Evolutionary conservation across 371 early-diverging fungal species (phyloP).

Genomic region (Rhizopus arrhizus): DNA sequence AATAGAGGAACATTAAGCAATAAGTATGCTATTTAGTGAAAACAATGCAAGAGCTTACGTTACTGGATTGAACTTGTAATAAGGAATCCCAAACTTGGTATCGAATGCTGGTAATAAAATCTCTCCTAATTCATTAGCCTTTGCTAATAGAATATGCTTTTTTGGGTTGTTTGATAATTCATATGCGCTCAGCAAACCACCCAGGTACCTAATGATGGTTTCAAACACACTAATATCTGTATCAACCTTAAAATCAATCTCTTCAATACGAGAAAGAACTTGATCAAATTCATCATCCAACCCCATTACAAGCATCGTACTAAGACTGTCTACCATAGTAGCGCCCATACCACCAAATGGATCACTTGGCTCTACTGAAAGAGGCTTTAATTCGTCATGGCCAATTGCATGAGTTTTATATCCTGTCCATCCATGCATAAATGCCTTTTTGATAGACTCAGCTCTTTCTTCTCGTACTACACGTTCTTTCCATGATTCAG

Average conservation of each 20-base stretch:
- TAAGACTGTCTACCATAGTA: slow-evolving; percentile 80
- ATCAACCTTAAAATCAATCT: slow-evolving; percentile 43
- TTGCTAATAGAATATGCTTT: slow-evolving; percentile 33
- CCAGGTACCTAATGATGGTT: slow-evolving; percentile 84
- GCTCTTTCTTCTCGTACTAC: slow-evolving; percentile 28
- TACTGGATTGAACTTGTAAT: slow-evolving; percentile 40
- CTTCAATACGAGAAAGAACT: slow-evolving; percentile 58
- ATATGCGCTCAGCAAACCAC: slow-evolving; percentile 83
- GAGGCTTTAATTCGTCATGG: slow-evolving; percentile 52
- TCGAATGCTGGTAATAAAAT: slow-evolving; percentile 61
- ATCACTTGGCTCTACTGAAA: slow-evolving; percentile 44
- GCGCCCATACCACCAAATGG: slow-evolving; percentile 76
- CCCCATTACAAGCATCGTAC: slow-evolving; percentile 82
- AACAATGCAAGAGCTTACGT: slow-evolving; percentile 16
- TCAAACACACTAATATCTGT: slow-evolving; percentile 79
- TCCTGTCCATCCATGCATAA: slow-evolving; percentile 69
- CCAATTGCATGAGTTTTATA: slow-evolving; percentile 61
- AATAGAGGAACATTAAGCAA: not conserved
- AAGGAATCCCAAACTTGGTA: slow-evolving; percentile 59
- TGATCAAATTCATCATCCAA: slow-evolving; percentile 70
- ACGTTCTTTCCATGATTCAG: slow-evolving; percentile 24
- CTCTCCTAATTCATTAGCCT: slow-evolving; percentile 58
- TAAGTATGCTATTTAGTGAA: not conserved
- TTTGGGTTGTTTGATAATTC: slow-evolving; percentile 54
- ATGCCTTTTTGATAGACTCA: slow-evolving; percentile 41